phyloP scores from a whole-genome alignment of 306 rosid genomes.

The Cucurbita ficifolia region DNA sequence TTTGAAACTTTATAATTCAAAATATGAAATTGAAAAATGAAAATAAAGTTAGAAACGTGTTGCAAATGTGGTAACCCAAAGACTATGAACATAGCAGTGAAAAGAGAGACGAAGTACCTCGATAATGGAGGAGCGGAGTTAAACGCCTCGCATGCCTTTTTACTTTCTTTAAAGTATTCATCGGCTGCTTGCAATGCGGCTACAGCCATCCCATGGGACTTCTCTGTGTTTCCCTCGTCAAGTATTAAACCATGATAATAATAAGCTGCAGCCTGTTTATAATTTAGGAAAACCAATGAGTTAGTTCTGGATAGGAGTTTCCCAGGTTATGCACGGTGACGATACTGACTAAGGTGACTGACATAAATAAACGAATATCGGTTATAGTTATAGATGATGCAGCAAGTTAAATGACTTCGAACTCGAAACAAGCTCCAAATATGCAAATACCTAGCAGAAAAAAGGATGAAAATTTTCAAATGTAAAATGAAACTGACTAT shows the following conservation, averaged over 20 bases:
- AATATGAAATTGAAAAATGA: not conserved
- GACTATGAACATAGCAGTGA: not conserved
- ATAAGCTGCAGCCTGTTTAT: constrained; percentile 84
- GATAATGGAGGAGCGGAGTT: constrained; percentile 64
- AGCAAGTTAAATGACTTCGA: not conserved
- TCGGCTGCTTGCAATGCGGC: constrained; percentile 99
- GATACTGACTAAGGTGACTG: not conserved
- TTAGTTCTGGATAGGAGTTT: not conserved
- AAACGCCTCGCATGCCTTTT: constrained; percentile 65
- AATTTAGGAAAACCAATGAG: constrained; percentile 10
- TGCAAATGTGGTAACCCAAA: not conserved
- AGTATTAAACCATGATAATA: constrained; percentile 95
- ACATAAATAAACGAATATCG: not conserved
- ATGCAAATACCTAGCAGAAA: not conserved
- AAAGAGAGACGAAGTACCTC: constrained; percentile 23
- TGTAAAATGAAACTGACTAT: not conserved
- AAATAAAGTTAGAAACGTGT: not conserved
- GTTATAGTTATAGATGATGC: not conserved
- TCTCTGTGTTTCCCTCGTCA: constrained; percentile 97
- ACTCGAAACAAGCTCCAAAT: not conserved
- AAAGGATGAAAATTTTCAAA: not conserved
- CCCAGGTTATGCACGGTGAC: not conserved
- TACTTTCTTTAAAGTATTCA: constrained; percentile 89
- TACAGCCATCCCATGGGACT: constrained; percentile 96
- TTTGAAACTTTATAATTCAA: not conserved